These are phyloP conservation scores for Orbilia blumenaviensis DNA, from an alignment of 2,329 filamentous ascomycete genomes.

Conservation along the genomic window DNA sequence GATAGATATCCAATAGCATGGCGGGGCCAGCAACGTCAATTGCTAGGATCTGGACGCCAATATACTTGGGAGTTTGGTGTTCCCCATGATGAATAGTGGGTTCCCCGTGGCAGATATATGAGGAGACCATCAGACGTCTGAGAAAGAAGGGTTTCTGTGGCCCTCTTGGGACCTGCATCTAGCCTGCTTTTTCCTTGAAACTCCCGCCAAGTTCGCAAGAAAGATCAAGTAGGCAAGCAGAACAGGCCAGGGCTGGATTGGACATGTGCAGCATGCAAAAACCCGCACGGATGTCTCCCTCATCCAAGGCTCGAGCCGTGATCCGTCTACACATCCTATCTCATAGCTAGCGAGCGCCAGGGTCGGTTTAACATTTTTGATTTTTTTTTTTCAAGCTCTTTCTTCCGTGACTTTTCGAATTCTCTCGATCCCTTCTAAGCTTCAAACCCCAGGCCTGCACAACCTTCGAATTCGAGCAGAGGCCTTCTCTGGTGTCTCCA, in stretches of 20 bases:
- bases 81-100: background rate
- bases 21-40: constrained; percentile 35
- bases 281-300: constrained; percentile 41
- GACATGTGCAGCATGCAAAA: constrained; percentile 38
- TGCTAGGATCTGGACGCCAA: background rate
- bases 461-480: background rate
- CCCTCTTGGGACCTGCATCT: constrained; percentile 24
- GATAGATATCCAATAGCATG: constrained; percentile 24
- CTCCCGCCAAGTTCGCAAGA: constrained; percentile 33
- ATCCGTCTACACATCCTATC: constrained; percentile 5
- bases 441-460: background rate
- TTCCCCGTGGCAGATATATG: background rate
- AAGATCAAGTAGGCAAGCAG: background rate
- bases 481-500: background rate
- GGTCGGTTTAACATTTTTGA: background rate
- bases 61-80: background rate
- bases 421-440: no score
- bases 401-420: no score
- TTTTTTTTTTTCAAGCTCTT: background rate
- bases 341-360: background rate
- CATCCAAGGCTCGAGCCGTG: background rate
- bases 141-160: constrained; percentile 9
- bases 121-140: background rate
- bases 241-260: background rate
- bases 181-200: constrained; percentile 18